Base-by-base conservation (phyloP, 2,329 filamentous ascomycete genomes). In the Diplocarpon rosae region DNA sequence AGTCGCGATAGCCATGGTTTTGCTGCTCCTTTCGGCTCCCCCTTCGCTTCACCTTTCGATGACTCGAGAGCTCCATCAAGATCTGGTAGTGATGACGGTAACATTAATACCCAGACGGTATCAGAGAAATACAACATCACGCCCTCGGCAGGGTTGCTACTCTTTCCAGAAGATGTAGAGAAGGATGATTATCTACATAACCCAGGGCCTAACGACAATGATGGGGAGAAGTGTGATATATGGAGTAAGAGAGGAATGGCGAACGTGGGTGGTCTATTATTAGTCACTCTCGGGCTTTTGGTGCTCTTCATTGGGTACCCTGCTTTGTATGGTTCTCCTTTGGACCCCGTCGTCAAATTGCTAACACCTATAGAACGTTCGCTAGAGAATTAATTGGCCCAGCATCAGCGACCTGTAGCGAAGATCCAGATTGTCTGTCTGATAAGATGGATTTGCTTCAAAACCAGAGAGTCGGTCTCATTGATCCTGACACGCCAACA, bases 121-220 rank as follows among this genome's bases (percentile, higher is more conserved):
- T 77, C 78, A 13, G 78, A 83, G 57, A 85, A 85, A 62, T 85
- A 80, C 62, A 83, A 83, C 57, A 84, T 85, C 42, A 68, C 76
- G 59, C 80, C 81, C 1, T 80, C 77, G 2, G 75, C 78, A 12
- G 78, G 78, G 5, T 63, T 85, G 42, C 60, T 85, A 33, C 64
- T 85, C 15, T 85, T 80, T 54, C 81, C 80, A 0, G 78, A 84
- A 59, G 80, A 85, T 57, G 75, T 83, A 16, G 81, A 85, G 60
- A 83, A 83, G 56, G 81, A 85, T 58, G 81, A 85, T 57, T 80
- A 75, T 51, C 57, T 85, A 50, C 81, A 85, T 59, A 83, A 84
- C 54, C 81, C 81, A 0, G 78, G 81, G 55, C 75, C 78, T 1
- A 71, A 72, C 42, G 79, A 83, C 37, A 75, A 73, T 52, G 70